Conservation (phyloP, 495 filamentous ascomycete species). For the Daldinia concentrica region DNA sequence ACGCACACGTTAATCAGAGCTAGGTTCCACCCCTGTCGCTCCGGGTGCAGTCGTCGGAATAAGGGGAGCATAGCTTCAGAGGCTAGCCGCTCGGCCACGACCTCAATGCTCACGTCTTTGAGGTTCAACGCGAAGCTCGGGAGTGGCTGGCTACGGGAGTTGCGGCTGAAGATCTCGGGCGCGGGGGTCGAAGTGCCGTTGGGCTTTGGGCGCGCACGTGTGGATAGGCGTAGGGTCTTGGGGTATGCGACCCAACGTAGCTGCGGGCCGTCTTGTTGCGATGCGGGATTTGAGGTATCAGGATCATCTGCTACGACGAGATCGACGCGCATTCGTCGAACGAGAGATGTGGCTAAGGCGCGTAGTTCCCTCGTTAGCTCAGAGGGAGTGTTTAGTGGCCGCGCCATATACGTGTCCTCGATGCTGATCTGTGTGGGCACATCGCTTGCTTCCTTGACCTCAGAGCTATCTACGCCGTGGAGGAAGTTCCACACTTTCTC, state of each 20-base stretch:
- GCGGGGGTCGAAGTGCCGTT: constrained; percentile 43
- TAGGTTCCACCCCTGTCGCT: constrained; percentile 76
- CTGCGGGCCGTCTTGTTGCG: neutral
- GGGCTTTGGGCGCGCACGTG: constrained; percentile 68
- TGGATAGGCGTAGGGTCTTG: constrained; percentile 79
- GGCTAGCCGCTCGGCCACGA: constrained; percentile 73
- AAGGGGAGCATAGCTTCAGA: constrained; percentile 70
- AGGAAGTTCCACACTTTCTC: constrained; percentile 67
- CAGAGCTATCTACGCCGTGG: constrained; percentile 69
- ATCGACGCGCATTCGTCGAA: constrained; percentile 82
- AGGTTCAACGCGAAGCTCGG: constrained; percentile 75
- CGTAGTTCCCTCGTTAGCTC: constrained; percentile 69
- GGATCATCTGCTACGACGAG: constrained; percentile 65
- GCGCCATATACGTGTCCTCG: constrained; percentile 80
- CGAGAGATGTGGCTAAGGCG: constrained; percentile 70
- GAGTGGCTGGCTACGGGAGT: constrained; percentile 73
- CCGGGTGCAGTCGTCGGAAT: constrained; percentile 78
- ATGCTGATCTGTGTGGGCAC: constrained; percentile 92
- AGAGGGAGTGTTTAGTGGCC: constrained; percentile 66
- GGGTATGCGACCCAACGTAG: constrained; percentile 54
- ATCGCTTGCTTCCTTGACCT: constrained; percentile 74
- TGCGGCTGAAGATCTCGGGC: constrained; percentile 61
- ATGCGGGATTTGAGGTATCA: constrained; percentile 35
- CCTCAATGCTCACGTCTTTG: constrained; percentile 60
- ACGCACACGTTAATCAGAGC: constrained; percentile 87